phyloP scores from a whole-genome alignment of 805 yeast genomes.

The Myxozyma lipomycoides region DNA sequence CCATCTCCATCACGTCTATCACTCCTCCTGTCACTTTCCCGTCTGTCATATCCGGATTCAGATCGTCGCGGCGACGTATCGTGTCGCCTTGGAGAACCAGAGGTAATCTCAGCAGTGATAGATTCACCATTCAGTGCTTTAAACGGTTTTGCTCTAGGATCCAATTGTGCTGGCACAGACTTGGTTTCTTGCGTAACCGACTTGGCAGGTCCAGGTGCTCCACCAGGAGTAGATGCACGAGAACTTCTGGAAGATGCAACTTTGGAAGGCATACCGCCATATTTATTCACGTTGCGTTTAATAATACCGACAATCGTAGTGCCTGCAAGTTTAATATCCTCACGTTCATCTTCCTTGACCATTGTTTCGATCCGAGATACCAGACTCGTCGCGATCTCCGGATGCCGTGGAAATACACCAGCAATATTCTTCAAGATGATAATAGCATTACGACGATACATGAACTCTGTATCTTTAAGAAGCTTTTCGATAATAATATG shows the following conservation, averaged over 20 bases:
- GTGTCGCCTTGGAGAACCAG: not conserved
- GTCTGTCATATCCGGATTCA: not conserved
- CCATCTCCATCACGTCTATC: too few species aligned
- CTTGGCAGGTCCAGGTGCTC: not conserved
- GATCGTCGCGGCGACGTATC: not conserved
- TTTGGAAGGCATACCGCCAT: constrained; percentile 27
- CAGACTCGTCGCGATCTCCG: constrained; percentile 58
- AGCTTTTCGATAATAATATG: constrained; percentile 45
- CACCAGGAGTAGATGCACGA: not conserved
- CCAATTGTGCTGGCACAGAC: not conserved
- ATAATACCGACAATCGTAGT: constrained; percentile 37
- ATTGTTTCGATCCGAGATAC: constrained; percentile 48
- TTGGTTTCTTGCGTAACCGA: not conserved
- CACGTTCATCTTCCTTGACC: constrained; percentile 56
- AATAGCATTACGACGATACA: constrained; percentile 75
- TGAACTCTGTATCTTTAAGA: constrained; percentile 55
- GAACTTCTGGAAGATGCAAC: not conserved
- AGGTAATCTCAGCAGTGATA: not conserved
- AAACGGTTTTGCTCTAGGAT: not conserved
- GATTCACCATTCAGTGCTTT: not conserved
- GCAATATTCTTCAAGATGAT: constrained; percentile 66
- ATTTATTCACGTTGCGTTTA: constrained; percentile 28
- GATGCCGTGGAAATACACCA: constrained; percentile 61
- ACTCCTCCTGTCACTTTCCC: not conserved
- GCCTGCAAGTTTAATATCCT: constrained; percentile 75